These are phyloP conservation scores for Aspergillus melleus DNA, from an alignment of 2,329 filamentous ascomycete species.

Conservation along the genomic window DNA sequence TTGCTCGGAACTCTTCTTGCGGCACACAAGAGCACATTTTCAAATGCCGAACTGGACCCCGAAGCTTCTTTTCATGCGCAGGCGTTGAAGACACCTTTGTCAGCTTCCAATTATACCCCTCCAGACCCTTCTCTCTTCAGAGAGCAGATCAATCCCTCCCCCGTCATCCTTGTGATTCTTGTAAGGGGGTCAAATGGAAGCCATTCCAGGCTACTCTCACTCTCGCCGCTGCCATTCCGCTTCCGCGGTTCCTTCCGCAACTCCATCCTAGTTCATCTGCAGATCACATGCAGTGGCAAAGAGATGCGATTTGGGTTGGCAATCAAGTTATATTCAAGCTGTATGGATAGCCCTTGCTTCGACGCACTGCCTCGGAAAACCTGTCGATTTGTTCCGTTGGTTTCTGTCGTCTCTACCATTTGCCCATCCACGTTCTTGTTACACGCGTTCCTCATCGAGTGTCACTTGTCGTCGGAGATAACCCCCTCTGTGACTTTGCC, in stretches of 20 bases:
- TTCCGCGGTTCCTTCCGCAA: background rate
- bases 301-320: background rate
- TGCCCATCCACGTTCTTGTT: constrained; percentile 2
- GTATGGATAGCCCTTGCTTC: background rate
- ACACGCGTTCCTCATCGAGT: background rate
- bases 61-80: background rate
- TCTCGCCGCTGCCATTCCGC: too few species aligned
- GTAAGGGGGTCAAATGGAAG: background rate
- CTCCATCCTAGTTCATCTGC: background rate
- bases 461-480: background rate
- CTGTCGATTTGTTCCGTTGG: background rate
- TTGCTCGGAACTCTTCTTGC: background rate
- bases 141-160: background rate
- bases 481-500: background rate
- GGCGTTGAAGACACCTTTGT: background rate
- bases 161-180: constrained; percentile 2
- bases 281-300: background rate
- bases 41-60: background rate
- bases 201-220: background rate
- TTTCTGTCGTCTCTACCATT: background rate
- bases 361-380: background rate
- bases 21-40: background rate
- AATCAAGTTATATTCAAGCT: constrained; percentile 3
- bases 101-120: background rate
- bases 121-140: background rate